Evolutionary conservation across 2,329 filamentous ascomycete genomes (phyloP).

Genomic region (Fusarium siculi): DNA sequence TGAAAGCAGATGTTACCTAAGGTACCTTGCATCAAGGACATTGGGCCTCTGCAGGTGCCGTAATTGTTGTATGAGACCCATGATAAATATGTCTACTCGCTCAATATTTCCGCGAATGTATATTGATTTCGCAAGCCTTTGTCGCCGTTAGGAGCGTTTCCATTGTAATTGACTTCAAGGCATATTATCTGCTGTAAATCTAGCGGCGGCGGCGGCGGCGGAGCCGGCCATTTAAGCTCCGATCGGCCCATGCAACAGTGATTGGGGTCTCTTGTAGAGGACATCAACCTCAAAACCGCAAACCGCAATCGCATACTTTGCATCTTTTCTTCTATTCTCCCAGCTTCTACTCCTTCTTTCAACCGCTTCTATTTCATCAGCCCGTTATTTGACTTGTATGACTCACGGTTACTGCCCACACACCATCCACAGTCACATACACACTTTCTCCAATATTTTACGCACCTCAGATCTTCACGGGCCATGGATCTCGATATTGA

Average conservation of each 20-base stretch:
- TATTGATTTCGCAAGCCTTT: not conserved
- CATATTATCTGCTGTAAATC: not conserved
- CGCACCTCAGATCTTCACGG: constrained; percentile 8
- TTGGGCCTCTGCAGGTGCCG: not conserved
- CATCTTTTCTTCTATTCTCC: not conserved
- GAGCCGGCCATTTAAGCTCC: constrained; percentile 25
- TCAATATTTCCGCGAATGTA: not conserved
- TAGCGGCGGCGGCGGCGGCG: constrained; percentile 18
- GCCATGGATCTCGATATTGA: constrained; percentile 77
- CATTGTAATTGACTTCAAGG: not conserved
- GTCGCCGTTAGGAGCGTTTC: not conserved
- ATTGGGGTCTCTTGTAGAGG: not conserved
- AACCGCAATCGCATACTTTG: not conserved
- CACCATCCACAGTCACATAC: not conserved
- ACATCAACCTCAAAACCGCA: constrained; percentile 27
- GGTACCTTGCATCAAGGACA: not conserved
- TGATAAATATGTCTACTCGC: not conserved
- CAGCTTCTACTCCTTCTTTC: not conserved
- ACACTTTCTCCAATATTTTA: not conserved
- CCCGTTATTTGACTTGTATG: not conserved
- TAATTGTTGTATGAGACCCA: not conserved
- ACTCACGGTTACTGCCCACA: not conserved
- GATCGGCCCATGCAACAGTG: constrained; percentile 8
- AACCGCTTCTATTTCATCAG: not conserved
- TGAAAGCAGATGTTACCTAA: not conserved